Evolutionary conservation across 225 moss, liverwort and hornwort species (phyloP).

Genomic region (Pseudoscleropodium purum): DNA sequence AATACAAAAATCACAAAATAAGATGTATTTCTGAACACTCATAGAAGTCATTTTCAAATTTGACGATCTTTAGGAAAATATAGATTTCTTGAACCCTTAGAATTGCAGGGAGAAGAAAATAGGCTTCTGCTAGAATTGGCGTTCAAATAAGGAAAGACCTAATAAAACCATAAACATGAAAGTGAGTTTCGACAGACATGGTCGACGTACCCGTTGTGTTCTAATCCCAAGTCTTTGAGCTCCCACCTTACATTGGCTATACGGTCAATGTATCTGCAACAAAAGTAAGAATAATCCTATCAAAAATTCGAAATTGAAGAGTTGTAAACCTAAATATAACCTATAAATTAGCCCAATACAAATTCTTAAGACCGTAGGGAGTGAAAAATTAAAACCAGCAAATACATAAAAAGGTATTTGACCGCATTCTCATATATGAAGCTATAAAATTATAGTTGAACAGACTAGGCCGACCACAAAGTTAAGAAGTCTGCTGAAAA

Average conservation of each 20-base stretch:
- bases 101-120: not conserved
- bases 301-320: not conserved
- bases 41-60: not conserved
- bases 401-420: not conserved
- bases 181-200: not conserved
- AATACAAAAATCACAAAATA: not conserved
- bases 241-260: constrained; percentile 91
- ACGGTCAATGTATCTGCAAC: constrained; percentile 80
- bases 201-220: constrained; percentile 81
- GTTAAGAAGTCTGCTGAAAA: not conserved
- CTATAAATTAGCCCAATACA: not conserved
- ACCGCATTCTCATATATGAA: not conserved
- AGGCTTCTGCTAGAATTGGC: not conserved
- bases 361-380: not conserved
- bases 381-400: not conserved
- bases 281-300: not conserved
- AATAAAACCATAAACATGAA: not conserved
- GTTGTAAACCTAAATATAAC: not conserved
- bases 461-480: not conserved
- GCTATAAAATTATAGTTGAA: not conserved
- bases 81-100: not conserved
- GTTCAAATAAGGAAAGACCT: not conserved
- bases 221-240: constrained; percentile 90
- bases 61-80: not conserved
- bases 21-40: not conserved